Evolutionary conservation across 805 yeast genomes (phyloP).

Genomic region (Ogataea paradorogensis): DNA sequence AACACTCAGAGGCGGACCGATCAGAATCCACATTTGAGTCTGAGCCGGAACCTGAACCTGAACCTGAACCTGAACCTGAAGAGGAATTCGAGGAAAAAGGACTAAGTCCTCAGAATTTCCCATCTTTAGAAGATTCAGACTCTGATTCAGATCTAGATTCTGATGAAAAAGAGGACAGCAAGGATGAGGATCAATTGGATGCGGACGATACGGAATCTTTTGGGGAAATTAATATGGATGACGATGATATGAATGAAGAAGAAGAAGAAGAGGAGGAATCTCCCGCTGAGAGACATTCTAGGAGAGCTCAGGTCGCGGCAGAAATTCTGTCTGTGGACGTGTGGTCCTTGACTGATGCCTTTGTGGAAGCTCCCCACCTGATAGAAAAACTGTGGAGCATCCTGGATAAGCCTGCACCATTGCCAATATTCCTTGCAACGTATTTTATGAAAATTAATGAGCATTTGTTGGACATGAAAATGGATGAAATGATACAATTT

Average conservation of each 20-base stretch:
- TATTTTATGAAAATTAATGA: conserved; percentile 91
- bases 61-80: conserved; percentile 9
- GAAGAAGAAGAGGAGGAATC: conserved; percentile 33
- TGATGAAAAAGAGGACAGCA: conserved; percentile 11
- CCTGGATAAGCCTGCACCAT: conserved; percentile 62
- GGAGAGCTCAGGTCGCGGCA: conserved; percentile 69
- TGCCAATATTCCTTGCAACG: conserved; percentile 75
- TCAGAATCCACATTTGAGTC: background rate
- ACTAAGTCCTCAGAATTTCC: background rate
- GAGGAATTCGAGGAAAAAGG: conserved; percentile 1
- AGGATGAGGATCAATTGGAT: conserved; percentile 12
- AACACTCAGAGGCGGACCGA: conserved; percentile 9
- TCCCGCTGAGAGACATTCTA: conserved; percentile 33
- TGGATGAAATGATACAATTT: conserved; percentile 73
- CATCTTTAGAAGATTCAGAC: conserved; percentile 6
- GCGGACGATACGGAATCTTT: conserved; percentile 21
- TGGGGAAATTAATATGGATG: conserved; percentile 22
- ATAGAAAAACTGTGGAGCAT: conserved; percentile 76
- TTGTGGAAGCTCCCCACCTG: conserved; percentile 69
- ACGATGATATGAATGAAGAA: conserved; percentile 31
- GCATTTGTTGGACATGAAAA: conserved; percentile 82
- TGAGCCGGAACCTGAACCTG: conserved; percentile 7
- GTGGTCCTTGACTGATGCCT: conserved; percentile 89
- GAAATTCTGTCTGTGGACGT: conserved; percentile 89
- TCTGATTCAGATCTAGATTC: conserved; percentile 22